These are phyloP conservation scores for Coffea eugenioides DNA, from an alignment of 257 asterid species.

Conservation along the genomic window DNA sequence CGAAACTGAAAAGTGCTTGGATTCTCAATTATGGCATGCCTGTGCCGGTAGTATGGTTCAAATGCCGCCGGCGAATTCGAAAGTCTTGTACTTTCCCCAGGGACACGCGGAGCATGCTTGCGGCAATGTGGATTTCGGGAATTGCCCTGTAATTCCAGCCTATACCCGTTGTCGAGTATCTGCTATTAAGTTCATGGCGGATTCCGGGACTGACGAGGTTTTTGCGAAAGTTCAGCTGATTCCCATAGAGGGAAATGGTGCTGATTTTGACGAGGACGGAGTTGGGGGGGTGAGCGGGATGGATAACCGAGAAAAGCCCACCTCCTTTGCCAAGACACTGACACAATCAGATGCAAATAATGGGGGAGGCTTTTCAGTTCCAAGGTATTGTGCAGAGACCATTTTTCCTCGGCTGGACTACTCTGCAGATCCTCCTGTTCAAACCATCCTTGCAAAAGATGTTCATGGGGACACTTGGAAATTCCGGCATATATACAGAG, in stretches of 20 bases:
- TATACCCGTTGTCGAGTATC: constrained; percentile 56
- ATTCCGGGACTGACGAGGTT: constrained; percentile 83
- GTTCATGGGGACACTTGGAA: constrained; percentile 95
- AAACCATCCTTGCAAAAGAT: constrained; percentile 79
- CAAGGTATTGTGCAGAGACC: constrained; percentile 91
- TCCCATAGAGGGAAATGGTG: constrained; percentile 38
- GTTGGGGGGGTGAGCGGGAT: constrained; percentile 28
- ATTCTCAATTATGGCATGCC: constrained; percentile 96
- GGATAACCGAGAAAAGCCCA: constrained; percentile 59
- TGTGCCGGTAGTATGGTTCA: constrained; percentile 98
- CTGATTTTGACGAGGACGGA: constrained; percentile 37
- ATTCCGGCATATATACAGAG: constrained; percentile 86
- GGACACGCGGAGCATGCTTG: constrained; percentile 85
- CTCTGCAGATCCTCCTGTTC: constrained; percentile 83
- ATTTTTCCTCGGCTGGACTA: constrained; percentile 77
- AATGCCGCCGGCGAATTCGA: constrained; percentile 64
- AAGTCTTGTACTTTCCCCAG: constrained; percentile 88
- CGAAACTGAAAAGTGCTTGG: constrained; percentile 64
- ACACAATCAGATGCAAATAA: constrained; percentile 92
- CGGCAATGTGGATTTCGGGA: constrained; percentile 57
- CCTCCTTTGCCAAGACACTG: constrained; percentile 81
- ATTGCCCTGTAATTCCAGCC: constrained; percentile 47
- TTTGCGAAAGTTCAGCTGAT: constrained; percentile 53
- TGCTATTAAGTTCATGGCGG: constrained; percentile 72
- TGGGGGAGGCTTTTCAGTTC: constrained; percentile 95